Evolutionary conservation across 257 asterid species (phyloP).

Genomic region (Nyctanthes arbortristis): DNA sequence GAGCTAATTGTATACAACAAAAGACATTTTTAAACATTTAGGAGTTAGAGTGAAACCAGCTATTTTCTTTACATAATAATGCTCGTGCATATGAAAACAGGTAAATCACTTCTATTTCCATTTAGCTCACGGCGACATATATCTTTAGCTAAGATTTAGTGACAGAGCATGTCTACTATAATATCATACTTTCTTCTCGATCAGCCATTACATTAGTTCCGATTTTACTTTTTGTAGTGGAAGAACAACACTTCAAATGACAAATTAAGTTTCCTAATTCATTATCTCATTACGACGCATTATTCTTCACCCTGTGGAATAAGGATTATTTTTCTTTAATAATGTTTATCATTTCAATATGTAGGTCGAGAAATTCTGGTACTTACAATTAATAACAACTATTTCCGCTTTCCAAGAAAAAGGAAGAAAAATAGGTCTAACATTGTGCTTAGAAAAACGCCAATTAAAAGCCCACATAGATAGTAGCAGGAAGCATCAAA

Average conservation of each 20-base stretch:
- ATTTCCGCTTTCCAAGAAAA: neutral
- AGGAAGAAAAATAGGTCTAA: neutral
- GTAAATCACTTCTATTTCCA: no score
- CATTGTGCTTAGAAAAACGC: neutral
- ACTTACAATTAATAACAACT: no score
- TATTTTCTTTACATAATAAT: no score
- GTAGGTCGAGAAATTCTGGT: neutral
- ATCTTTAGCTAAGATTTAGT: neutral
- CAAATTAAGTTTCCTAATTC: neutral
- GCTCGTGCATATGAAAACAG: neutral
- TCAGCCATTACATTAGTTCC: no score
- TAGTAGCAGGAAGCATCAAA: constrained; percentile 8
- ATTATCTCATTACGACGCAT: no score
- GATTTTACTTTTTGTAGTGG: no score
- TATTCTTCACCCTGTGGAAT: no score
- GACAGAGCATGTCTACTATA: neutral
- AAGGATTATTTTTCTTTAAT: no score
- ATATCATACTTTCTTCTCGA: neutral
- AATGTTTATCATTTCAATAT: neutral
- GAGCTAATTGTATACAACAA: neutral
- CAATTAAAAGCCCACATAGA: neutral
- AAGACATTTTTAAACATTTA: neutral
- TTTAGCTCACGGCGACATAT: neutral
- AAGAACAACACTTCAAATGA: neutral
- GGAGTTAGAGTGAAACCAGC: no score